phyloP scores from a whole-genome alignment of 2,329 filamentous ascomycete species.

The Hypomyces perniciosus region DNA sequence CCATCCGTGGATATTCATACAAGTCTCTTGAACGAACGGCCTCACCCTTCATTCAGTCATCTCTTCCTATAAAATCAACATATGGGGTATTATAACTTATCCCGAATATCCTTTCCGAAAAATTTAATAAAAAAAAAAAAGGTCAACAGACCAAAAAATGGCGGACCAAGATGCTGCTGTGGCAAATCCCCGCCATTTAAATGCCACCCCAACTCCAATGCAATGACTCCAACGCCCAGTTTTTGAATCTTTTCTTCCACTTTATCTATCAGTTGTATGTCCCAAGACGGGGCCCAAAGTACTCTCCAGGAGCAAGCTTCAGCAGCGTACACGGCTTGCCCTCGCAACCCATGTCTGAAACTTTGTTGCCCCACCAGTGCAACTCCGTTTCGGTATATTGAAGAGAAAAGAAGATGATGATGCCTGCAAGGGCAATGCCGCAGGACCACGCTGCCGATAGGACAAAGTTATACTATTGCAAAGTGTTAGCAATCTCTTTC shows the following conservation, averaged over 20 bases:
- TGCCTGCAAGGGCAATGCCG: constrained; percentile 44
- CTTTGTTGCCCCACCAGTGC: constrained; percentile 45
- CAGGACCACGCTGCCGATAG: constrained; percentile 45
- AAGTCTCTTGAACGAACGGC: constrained; percentile 7
- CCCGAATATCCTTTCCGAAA: constrained; percentile 7
- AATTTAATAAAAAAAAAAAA: background rate
- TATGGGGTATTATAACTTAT: constrained; percentile 10
- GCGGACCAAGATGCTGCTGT: constrained; percentile 7
- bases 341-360: constrained; percentile 37
- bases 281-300: constrained; percentile 35
- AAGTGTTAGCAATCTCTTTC: background rate
- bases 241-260: background rate
- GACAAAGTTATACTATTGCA: constrained; percentile 44
- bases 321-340: constrained; percentile 33
- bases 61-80: constrained; percentile 10
- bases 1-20: constrained; percentile 1
- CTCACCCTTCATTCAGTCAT: constrained; percentile 9
- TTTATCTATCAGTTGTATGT: constrained; percentile 27
- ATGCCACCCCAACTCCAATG: constrained; percentile 8
- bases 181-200: constrained; percentile 3
- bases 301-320: constrained; percentile 29
- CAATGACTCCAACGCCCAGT: constrained; percentile 7
- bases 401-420: constrained; percentile 49
- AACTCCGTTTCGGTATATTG: constrained; percentile 38
- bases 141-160: background rate